phyloP scores from a whole-genome alignment of 1,284 basidiomycete species.

The Lentinula novae-zelandiae region DNA sequence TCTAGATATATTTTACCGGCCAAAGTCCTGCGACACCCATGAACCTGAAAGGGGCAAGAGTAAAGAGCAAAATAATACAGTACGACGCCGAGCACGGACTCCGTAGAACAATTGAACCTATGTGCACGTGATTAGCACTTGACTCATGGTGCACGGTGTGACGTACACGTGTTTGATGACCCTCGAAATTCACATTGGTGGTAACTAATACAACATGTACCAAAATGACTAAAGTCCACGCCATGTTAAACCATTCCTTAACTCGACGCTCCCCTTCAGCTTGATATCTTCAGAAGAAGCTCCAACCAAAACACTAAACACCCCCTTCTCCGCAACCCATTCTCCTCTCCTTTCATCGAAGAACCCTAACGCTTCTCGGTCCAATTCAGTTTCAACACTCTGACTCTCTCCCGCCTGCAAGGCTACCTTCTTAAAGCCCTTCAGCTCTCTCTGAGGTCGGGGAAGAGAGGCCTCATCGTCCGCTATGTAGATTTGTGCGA shows the following conservation, averaged over 20 bases:
- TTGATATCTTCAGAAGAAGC: constrained; percentile 33
- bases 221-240: constrained; percentile 24
- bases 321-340: constrained; percentile 44
- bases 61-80: neutral
- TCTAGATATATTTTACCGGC: constrained; percentile 24
- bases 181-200: neutral
- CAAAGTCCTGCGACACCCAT: constrained; percentile 52
- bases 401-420: constrained; percentile 39
- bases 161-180: neutral
- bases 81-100: too few species aligned
- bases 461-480: constrained; percentile 32
- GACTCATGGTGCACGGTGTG: neutral
- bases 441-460: constrained; percentile 39
- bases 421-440: constrained; percentile 41
- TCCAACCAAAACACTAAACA: constrained; percentile 37
- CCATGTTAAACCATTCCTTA: constrained; percentile 35
- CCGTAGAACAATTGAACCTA: neutral
- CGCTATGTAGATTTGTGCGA: constrained; percentile 43
- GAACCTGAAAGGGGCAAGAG: neutral
- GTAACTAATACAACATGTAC: neutral
- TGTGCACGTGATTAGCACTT: neutral
- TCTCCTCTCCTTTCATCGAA: constrained; percentile 34
- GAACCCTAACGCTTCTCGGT: constrained; percentile 40
- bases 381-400: constrained; percentile 32
- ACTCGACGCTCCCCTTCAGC: constrained; percentile 28